Percentiles rank a stretch among this genome's conserved stretches.
phyloP scores from a whole-genome alignment of 192 early-diverging fungal genomes.

The Neocallimastix lanati region DNA sequence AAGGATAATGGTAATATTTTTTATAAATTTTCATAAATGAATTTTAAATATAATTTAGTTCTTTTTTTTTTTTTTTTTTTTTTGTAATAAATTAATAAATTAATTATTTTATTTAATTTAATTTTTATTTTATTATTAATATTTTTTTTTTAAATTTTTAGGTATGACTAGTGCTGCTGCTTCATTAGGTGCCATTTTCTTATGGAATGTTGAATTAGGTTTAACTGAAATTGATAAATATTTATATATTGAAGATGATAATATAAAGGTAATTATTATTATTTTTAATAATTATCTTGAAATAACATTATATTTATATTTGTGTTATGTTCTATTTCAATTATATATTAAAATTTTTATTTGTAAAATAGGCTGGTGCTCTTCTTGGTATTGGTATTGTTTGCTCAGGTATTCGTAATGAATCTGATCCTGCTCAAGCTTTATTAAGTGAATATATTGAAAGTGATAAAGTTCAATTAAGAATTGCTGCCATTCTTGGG shows the following conservation, averaged over 20 bases:
- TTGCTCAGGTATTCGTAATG: conserved; percentile 72
- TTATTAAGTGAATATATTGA: conserved; percentile 67
- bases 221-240: conserved; percentile 89
- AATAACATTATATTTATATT: too few species aligned
- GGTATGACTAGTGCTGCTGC: conserved; percentile 90
- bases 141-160: not conserved
- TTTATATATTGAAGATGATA: conserved; percentile 66
- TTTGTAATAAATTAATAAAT: too few species aligned
- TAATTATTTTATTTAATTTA: not conserved
- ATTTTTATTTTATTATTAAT: not conserved
- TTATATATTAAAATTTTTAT: too few species aligned
- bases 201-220: conserved; percentile 89
- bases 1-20: conserved; percentile 59
- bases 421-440: conserved; percentile 80
- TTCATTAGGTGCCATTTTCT: conserved; percentile 74
- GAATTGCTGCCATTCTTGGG: conserved; percentile 68
- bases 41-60: too few species aligned
- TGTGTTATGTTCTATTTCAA: too few species aligned
- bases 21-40: too few species aligned
- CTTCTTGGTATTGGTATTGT: conserved; percentile 86
- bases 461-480: conserved; percentile 31
- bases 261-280: conserved; percentile 64
- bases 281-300: too few species aligned
- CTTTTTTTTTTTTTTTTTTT: too few species aligned
- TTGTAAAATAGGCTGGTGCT: conserved; percentile 54